Base-by-base conservation (phyloP, 148 eudicot species). In the Simmondsia chinensis region DNA sequence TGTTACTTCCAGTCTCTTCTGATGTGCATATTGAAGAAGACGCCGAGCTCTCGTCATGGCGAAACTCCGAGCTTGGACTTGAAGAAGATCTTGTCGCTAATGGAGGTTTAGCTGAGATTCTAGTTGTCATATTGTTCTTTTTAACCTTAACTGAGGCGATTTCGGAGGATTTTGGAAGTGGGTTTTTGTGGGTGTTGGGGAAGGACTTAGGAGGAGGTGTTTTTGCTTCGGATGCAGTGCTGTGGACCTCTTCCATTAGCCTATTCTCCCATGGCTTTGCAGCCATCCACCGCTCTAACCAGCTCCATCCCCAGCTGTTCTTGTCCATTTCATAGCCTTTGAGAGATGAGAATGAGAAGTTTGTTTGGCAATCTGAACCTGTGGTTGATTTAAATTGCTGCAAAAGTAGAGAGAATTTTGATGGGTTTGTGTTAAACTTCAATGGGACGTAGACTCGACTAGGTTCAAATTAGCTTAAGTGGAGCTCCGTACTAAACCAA, bases 251-350 rank as follows among this genome's bases (percentile, higher is more conserved):
- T 54, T 84, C 97, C 88, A 89, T 84, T 19, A 89, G 21, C 29
- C 97, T 64, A 37, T 61, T 89, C 53, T 89, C 95, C 97, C 95
- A 89, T 9, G 94, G 93, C 69, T 76, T 89, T 20, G 93, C 97
- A 1, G 95, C 68, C 97, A 89, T 89, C 97, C 97, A 89, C 11
- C 93, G 68, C 44, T 86, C 99, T 35, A 91, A 63, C 99, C 99
- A 91, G 61, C 86, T 91, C 99, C 88, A 80, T 9, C 83, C 76
- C 70, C 79, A 84, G 52, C 65, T 75, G 59, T 54, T 86, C 51
- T 74, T 75, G 33, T 93, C 87, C 5, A 68, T 47, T 15, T 68
- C 74, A 0, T 63, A 46, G 21, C 50, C 55, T 60, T 65, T 83
- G 29, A 64, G 54, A 25, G 80, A 71, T 7, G 74, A 57, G 16